Evolutionary conservation across 83 land plant genomes (phyloP), one percentile per base, ranked within the genome.

Genomic region (Thuja plicata): DNA sequence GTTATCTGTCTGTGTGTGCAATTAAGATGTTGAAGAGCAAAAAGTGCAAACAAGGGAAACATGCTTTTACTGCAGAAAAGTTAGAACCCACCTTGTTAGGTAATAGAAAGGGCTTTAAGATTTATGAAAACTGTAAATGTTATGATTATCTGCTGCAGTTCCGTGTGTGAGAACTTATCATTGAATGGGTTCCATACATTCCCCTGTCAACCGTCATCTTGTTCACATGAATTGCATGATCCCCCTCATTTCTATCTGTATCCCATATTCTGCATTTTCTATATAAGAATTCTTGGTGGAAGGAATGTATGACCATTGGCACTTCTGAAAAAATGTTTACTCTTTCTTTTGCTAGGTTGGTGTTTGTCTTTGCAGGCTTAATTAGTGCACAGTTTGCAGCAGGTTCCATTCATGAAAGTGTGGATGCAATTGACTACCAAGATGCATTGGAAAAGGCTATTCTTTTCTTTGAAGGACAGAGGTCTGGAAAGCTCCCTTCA

Each of bases 401-500:
- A 24, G 45, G 30, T 46, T 34, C 7, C 13, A 8, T 76, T 34
- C 24, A 11, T 46, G 35, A 46, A 46, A 30, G 12, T 45, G 85
- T 83, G 52, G 85, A 45, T 27, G 85, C 16, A 21, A 43, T 82
- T 9, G 32, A 89, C 66, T 89, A 89, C 55, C 16, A 19, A 15
- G 90, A 89, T 45, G 90, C 89, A 30, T 80, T 89, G 16, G 8
- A 13, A 40, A 87, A 89, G 78, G 50, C 90, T 55, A 87, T 89
- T 35, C 80, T 89, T 37, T 89, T 89, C 50, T 89, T 82, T 71
- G 89, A 89, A 74, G 90, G 90, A 0, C 90, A 89, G 50, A 55
- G 90, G 34, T 89, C 90, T 54, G 90, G 90, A 57, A 60, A 89
- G n/a, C 90, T 89, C 21, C 90, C 90, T 70, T 45, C 78, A 8